phyloP scores from a whole-genome alignment of 768 basidiomycete genomes.

The Coprinopsis strossmayeri region DNA sequence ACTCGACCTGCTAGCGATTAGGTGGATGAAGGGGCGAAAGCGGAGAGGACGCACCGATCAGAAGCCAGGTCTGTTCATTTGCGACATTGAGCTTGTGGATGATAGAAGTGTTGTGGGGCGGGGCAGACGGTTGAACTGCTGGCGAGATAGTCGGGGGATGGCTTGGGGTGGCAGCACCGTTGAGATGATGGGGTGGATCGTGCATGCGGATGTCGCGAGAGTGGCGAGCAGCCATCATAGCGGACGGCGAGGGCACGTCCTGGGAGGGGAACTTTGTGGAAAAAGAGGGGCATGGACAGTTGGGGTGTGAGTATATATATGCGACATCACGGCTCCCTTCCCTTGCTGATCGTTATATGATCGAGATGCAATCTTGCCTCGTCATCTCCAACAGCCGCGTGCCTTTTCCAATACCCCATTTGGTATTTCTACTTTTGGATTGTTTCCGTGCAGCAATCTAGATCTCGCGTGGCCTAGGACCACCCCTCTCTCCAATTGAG shows the following conservation, averaged over 20 bases:
- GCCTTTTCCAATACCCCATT: no score
- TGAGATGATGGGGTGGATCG: slow-evolving; percentile 41
- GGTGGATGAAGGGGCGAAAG: slow-evolving; percentile 5
- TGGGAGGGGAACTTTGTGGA: slow-evolving; percentile 27
- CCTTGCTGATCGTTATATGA: no score
- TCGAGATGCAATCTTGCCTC: slow-evolving; percentile 38
- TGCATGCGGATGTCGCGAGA: slow-evolving; percentile 62
- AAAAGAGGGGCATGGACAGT: slow-evolving; percentile 44
- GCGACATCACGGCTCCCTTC: slow-evolving; percentile 40
- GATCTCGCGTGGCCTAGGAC: slow-evolving; percentile 37
- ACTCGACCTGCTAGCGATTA: slow-evolving; percentile 63
- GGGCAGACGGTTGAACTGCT: slow-evolving; percentile 22
- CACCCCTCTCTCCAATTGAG: neutral
- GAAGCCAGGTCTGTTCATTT: slow-evolving; percentile 93
- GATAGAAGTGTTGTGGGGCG: slow-evolving; percentile 32
- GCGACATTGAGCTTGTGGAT: slow-evolving; percentile 77
- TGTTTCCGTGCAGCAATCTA: slow-evolving; percentile 40
- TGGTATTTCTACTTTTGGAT: slow-evolving; percentile 42
- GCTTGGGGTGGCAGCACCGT: slow-evolving; percentile 34
- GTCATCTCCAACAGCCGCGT: slow-evolving; percentile 39
- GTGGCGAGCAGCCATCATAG: slow-evolving; percentile 16
- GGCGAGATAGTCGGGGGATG: slow-evolving; percentile 43
- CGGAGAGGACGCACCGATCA: slow-evolving; percentile 60
- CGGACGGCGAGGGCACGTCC: slow-evolving; percentile 21
- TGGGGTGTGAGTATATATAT: slow-evolving; percentile 54